Evolutionary conservation across 2,329 filamentous ascomycete species (phyloP).

Genomic region (Pestalotiopsis sp.): DNA sequence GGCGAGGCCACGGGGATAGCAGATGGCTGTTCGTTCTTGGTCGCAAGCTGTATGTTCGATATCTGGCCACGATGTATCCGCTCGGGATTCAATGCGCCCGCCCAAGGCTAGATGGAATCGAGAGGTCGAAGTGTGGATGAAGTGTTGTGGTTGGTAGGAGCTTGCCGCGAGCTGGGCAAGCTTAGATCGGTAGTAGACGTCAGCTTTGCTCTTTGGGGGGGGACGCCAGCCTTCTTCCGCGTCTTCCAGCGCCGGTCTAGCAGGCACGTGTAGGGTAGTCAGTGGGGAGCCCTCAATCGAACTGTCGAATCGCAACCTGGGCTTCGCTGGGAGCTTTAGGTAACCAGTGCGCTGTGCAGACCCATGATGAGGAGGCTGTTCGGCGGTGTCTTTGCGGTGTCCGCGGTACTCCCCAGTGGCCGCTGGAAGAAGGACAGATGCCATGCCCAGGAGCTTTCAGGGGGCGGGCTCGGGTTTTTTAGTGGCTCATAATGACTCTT

Average conservation of each 20-base stretch:
- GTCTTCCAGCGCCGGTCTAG: neutral
- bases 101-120: neutral
- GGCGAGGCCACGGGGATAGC: neutral
- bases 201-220: neutral
- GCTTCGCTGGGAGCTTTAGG: no score
- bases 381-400: neutral
- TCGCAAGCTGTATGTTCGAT: neutral
- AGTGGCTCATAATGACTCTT: neutral
- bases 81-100: neutral
- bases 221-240: neutral
- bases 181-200: neutral
- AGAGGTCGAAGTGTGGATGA: neutral
- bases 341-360: neutral
- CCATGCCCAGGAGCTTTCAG: neutral
- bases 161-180: neutral
- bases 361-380: neutral
- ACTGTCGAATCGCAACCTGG: neutral
- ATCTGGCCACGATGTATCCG: neutral
- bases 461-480: neutral
- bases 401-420: neutral
- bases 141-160: neutral
- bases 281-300: neutral
- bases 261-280: neutral
- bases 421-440: neutral
- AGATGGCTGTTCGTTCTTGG: neutral